Evolutionary conservation across 2,329 filamentous ascomycete genomes (phyloP), one percentile per base, ranked within the genome.

Genomic region (Purpureocillium lavendulum): DNA sequence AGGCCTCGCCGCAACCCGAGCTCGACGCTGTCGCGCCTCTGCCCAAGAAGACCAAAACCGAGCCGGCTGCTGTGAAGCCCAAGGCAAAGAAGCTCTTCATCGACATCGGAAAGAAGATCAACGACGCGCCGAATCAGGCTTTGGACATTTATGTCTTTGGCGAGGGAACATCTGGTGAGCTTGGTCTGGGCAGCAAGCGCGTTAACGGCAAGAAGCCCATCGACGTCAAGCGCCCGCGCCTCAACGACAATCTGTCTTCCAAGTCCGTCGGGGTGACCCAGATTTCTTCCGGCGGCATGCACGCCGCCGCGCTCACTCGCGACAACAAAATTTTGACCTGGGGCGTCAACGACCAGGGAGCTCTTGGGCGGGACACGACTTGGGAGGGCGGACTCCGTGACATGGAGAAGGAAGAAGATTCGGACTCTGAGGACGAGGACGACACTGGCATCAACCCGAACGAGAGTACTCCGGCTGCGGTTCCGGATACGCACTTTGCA

Each of bases 311-410:
- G 3, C 65, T 92, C 38, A 90, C 87, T 36, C 74, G 80, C 49
- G 82, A 90, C 59, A 87, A 88, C 68, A 81, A 80, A 63, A 84
- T 94, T 49, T 66, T 87, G 39, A 88, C 84, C 21, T 94, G 87
- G 87, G 87, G 87, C 39, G 86, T 92, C 50, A 92, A 92, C 56
- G 87, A 94, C 55, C 80, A 88, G 54, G 83, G 84, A 46, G 84
- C 87, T 8, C 72, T 94, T 30, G 87, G 87, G 32, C 73, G 87
- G 54, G 75, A 85, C 55, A 89, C 84, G 3, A 65, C 65, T 11
- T 82, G 80, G 71, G 75, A 82, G 2, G 82, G 82, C 36, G 78
- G 77, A 14, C 60, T 75, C 24, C 70, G 75, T 40, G 75, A 80
- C 39, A 64, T 70, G 43, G 75, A 76, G 30, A 70, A 71, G 26